Evolutionary conservation across 2,329 filamentous ascomycete species (phyloP).

Genomic region (Trichoderma citrinoviride): DNA sequence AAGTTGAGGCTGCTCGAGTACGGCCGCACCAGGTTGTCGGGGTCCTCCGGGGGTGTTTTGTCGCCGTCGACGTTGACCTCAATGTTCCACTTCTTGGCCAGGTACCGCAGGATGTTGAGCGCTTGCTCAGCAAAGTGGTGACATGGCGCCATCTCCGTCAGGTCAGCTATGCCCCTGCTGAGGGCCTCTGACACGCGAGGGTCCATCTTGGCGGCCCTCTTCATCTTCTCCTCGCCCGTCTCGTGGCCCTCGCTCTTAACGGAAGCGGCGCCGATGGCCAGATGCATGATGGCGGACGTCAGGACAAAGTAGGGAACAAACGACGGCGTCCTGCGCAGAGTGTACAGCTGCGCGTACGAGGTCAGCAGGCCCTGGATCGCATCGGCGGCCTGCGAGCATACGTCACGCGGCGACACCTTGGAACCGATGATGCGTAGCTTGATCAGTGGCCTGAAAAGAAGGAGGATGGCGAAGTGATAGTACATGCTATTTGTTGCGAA

Average conservation of each 20-base stretch:
- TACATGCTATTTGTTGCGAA: conserved; percentile 54
- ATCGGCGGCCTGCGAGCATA: conserved; percentile 61
- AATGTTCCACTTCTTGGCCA: conserved; percentile 59
- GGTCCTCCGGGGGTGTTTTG: conserved; percentile 36
- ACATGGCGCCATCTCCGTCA: conserved; percentile 60
- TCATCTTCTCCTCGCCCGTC: conserved; percentile 29
- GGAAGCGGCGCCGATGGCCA: conserved; percentile 49
- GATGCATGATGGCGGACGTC: conserved; percentile 59
- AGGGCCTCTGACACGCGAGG: conserved; percentile 46
- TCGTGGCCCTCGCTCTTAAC: conserved; percentile 26
- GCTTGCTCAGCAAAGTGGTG: conserved; percentile 61
- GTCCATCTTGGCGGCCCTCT: conserved; percentile 38
- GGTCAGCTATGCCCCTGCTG: conserved; percentile 53
- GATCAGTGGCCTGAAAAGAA: conserved; percentile 72
- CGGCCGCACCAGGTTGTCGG: conserved; percentile 45
- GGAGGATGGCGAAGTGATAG: conserved; percentile 66
- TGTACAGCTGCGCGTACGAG: conserved; percentile 59
- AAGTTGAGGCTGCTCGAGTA: conserved; percentile 56
- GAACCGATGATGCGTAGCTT: conserved; percentile 63
- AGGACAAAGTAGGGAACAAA: conserved; percentile 63
- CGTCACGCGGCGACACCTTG: conserved; percentile 60
- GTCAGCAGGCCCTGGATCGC: conserved; percentile 55
- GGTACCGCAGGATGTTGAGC: conserved; percentile 56
- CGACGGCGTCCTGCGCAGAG: conserved; percentile 55
- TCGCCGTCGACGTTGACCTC: conserved; percentile 44